These are phyloP conservation scores for Candida golubevii DNA, from an alignment of 805 yeast genomes.

Conservation along the genomic window DNA sequence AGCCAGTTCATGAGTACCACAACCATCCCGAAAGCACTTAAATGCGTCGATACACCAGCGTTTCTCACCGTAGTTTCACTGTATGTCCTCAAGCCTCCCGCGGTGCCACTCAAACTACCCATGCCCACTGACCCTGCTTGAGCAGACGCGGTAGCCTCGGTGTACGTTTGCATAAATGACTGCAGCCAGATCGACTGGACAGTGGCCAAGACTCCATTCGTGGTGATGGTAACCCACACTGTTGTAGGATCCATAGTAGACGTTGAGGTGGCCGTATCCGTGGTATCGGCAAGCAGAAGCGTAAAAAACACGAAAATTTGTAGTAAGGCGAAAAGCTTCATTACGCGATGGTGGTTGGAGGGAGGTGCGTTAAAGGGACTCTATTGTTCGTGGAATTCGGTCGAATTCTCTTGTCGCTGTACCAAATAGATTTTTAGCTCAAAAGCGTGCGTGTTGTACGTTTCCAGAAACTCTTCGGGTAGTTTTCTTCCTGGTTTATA, in stretches of 20 bases:
- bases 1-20: constrained; percentile 7
- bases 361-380: no score
- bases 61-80: constrained; percentile 22
- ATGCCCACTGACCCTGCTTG: constrained; percentile 30
- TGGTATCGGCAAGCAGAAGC: constrained; percentile 11
- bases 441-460: no score
- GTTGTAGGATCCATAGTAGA: constrained; percentile 20
- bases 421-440: no score
- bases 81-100: constrained; percentile 31
- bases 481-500: no score
- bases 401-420: no score
- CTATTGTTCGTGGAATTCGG: no score
- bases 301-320: constrained; percentile 1
- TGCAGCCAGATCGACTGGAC: constrained; percentile 24
- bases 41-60: constrained; percentile 8
- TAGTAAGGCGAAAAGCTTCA: not conserved
- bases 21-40: constrained; percentile 16
- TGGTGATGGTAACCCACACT: constrained; percentile 34
- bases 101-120: constrained; percentile 24
- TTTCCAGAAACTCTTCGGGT: no score
- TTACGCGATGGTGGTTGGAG: not conserved
- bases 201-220: constrained; percentile 26
- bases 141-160: constrained; percentile 17
- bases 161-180: constrained; percentile 22
- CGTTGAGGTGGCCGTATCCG: constrained; percentile 7